Conservation (phyloP, 257 asterid genomes). For the Solanum microdontum region DNA sequence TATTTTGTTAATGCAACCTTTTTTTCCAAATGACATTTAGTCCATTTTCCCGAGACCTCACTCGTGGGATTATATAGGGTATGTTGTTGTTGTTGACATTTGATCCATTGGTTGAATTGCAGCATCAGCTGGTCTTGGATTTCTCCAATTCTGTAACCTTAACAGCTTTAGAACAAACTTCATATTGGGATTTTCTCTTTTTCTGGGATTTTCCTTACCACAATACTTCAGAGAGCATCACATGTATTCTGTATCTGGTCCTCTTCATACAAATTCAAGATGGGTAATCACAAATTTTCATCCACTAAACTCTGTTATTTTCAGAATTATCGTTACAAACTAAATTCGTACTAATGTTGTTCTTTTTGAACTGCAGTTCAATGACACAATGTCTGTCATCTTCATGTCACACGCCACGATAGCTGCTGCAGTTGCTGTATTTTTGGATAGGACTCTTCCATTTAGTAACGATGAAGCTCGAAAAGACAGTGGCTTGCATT, state of each 20-base stretch:
- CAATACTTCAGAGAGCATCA: conserved; percentile 47
- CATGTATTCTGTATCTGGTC: conserved; percentile 14
- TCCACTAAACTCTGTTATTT: neutral
- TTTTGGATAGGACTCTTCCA: conserved; percentile 42
- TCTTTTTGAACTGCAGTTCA: conserved; percentile 26
- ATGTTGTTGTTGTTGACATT: neutral
- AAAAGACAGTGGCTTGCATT: conserved; percentile 44
- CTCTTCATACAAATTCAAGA: conserved; percentile 34
- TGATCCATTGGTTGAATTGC: neutral
- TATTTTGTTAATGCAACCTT: neutral
- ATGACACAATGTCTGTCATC: conserved; percentile 23
- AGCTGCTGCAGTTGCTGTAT: conserved; percentile 29
- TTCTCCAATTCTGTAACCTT: conserved; percentile 71
- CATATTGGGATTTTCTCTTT: conserved; percentile 54
- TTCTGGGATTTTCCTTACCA: conserved; percentile 55
- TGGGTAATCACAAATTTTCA: conserved; percentile 31
- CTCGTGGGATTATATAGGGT: neutral
- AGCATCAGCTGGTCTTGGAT: conserved; percentile 75
- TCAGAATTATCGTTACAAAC: neutral
- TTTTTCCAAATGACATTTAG: neutral
- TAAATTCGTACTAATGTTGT: neutral
- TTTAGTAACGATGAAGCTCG: conserved; percentile 19
- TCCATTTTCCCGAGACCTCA: neutral
- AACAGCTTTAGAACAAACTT: conserved; percentile 69
- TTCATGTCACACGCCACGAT: conserved; percentile 52